Conservation (phyloP, 2,329 filamentous ascomycete species). For the Cryphonectria parasitica region DNA sequence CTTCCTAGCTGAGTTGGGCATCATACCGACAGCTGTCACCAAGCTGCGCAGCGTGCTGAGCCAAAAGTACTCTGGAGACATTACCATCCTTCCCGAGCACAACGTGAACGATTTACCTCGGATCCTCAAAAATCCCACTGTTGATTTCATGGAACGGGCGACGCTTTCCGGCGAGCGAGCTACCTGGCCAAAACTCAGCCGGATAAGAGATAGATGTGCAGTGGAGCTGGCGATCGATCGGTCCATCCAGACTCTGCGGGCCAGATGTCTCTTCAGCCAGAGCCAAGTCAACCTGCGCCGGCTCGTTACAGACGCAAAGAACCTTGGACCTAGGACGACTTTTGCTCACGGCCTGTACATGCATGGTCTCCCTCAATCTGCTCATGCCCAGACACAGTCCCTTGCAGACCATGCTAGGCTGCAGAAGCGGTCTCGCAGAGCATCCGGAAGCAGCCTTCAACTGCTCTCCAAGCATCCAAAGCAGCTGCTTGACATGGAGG, state of each 20-base stretch:
- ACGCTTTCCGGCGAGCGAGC: constrained; percentile 80
- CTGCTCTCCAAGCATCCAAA: constrained; percentile 43
- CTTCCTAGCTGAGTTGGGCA: constrained; percentile 76
- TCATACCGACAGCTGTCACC: constrained; percentile 78
- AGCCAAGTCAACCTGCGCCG: constrained; percentile 64
- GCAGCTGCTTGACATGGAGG: constrained; percentile 42
- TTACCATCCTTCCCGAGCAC: constrained; percentile 87
- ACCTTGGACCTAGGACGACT: constrained; percentile 31
- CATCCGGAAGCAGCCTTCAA: constrained; percentile 54
- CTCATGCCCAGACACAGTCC: constrained; percentile 18
- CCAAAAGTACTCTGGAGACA: constrained; percentile 92
- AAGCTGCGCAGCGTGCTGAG: constrained; percentile 82
- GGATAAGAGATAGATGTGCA: constrained; percentile 84
- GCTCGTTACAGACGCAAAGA: constrained; percentile 43
- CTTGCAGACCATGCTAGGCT: constrained; percentile 14
- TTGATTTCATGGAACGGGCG: constrained; percentile 82
- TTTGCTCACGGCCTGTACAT: constrained; percentile 27
- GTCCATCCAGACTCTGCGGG: constrained; percentile 70
- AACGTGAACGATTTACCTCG: constrained; percentile 73
- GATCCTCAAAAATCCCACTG: constrained; percentile 81
- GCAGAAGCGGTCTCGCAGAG: constrained; percentile 45
- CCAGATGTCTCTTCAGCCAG: constrained; percentile 70
- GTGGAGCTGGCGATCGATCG: constrained; percentile 84
- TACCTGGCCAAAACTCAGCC: constrained; percentile 87
- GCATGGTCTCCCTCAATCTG: constrained; percentile 29